These are phyloP conservation scores for Phyllosticta citriasiana DNA, from an alignment of 2,329 filamentous ascomycete genomes.

Conservation along the genomic window DNA sequence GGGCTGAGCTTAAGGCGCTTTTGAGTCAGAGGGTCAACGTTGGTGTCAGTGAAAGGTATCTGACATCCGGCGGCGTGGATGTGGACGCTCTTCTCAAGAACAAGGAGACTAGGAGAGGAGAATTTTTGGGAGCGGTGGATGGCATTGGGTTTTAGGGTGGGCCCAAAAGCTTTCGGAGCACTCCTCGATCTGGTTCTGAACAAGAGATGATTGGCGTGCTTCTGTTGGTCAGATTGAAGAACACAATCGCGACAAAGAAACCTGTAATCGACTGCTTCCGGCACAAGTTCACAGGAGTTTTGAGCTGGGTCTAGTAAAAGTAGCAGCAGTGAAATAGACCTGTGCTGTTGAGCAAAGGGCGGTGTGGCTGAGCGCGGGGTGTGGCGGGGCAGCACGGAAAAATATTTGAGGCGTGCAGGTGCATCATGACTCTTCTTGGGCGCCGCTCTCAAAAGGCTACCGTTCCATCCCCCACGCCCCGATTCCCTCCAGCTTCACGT, in stretches of 20 bases:
- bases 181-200: not conserved
- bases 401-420: slow-evolving; percentile 2
- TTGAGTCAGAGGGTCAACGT: slow-evolving; percentile 69
- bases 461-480: not conserved
- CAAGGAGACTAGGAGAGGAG: slow-evolving; percentile 42
- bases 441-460: slow-evolving; percentile 6
- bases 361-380: not conserved
- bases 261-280: not conserved
- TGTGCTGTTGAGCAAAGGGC: not conserved
- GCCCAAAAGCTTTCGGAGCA: slow-evolving; percentile 10
- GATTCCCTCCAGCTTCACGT: not conserved
- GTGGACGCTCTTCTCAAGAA: slow-evolving; percentile 59
- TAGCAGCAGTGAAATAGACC: not conserved
- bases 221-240: not conserved
- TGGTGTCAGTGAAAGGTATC: slow-evolving; percentile 78
- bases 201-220: not conserved
- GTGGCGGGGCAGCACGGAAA: slow-evolving; percentile 11
- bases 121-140: slow-evolving; percentile 52
- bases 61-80: slow-evolving; percentile 78
- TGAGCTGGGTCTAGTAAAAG: not conserved
- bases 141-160: slow-evolving; percentile 31
- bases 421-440: slow-evolving; percentile 7
- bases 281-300: not conserved
- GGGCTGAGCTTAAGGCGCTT: slow-evolving; percentile 61
- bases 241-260: not conserved